Evolutionary conservation across 1,139 yeast genomes (phyloP).

Genomic region (Ogataea hybrid): DNA sequence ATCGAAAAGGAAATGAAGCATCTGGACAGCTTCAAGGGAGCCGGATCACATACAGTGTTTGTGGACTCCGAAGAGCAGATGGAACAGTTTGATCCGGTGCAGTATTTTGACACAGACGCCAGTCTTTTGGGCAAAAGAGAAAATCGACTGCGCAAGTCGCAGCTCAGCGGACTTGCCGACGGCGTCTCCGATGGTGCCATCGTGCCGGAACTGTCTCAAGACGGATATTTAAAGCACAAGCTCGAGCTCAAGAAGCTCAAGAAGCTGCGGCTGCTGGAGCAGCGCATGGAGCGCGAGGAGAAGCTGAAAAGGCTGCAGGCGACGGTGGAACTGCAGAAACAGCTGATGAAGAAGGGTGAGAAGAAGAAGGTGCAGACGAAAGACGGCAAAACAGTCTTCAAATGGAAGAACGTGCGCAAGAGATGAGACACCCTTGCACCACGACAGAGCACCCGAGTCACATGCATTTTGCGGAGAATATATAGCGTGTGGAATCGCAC

Average conservation of each 20-base stretch:
- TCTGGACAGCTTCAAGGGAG: conserved; percentile 48
- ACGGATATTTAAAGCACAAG: conserved; percentile 37
- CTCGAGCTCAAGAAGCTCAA: conserved; percentile 56
- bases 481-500: neutral
- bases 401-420: conserved; percentile 87
- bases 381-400: conserved; percentile 68
- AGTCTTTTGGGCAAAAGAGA: conserved; percentile 62
- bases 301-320: conserved; percentile 67
- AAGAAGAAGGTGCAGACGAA: conserved; percentile 69
- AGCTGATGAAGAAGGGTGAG: conserved; percentile 86
- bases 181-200: conserved; percentile 34
- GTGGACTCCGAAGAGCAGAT: conserved; percentile 63
- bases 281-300: conserved; percentile 62
- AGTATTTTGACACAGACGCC: conserved; percentile 67
- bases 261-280: conserved; percentile 52
- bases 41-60: conserved; percentile 80
- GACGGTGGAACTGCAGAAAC: conserved; percentile 74
- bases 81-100: conserved; percentile 58
- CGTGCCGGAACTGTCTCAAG: conserved; percentile 29
- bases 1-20: conserved; percentile 59
- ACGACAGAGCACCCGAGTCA: neutral
- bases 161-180: conserved; percentile 44
- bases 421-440: conserved; percentile 36
- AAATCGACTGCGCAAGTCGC: conserved; percentile 66
- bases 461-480: conserved; percentile 7